These are phyloP conservation scores for Pseudocercospora fijiensis DNA, from an alignment of 2,329 filamentous ascomycete species.

Conservation along the genomic window DNA sequence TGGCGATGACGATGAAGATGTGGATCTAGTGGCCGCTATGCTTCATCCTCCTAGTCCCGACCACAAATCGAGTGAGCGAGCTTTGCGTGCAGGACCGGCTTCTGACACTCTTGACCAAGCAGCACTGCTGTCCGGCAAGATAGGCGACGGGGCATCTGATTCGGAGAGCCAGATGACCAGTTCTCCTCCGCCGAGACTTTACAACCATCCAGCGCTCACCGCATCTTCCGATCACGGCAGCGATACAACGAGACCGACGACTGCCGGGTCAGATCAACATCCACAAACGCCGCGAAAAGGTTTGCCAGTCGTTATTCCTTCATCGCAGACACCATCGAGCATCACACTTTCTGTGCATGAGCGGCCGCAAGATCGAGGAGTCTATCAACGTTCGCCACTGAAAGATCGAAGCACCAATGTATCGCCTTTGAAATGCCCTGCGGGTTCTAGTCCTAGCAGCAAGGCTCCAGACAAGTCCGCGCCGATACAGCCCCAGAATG, in stretches of 20 bases:
- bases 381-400: constrained; percentile 20
- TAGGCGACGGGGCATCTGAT: not conserved
- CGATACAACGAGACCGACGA: constrained; percentile 18
- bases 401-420: constrained; percentile 24
- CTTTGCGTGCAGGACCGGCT: not conserved
- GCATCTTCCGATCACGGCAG: constrained; percentile 10
- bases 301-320: constrained; percentile 18
- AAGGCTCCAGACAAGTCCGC: not conserved
- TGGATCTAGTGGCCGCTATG: not conserved
- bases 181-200: constrained; percentile 1
- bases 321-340: constrained; percentile 25
- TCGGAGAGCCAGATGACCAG: not conserved
- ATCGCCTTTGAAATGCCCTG: not conserved
- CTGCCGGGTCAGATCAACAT: constrained; percentile 11
- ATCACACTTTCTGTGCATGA: constrained; percentile 14
- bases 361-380: not conserved
- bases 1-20: not conserved
- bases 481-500: not conserved
- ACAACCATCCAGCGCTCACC: not conserved
- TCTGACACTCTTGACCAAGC: constrained; percentile 7
- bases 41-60: not conserved
- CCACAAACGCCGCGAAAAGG: constrained; percentile 18
- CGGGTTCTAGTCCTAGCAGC: not conserved
- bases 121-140: not conserved
- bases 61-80: not conserved